These are phyloP conservation scores for Neophaeococcomyces aloes DNA, from an alignment of 2,329 filamentous ascomycete species.

Conservation along the genomic window DNA sequence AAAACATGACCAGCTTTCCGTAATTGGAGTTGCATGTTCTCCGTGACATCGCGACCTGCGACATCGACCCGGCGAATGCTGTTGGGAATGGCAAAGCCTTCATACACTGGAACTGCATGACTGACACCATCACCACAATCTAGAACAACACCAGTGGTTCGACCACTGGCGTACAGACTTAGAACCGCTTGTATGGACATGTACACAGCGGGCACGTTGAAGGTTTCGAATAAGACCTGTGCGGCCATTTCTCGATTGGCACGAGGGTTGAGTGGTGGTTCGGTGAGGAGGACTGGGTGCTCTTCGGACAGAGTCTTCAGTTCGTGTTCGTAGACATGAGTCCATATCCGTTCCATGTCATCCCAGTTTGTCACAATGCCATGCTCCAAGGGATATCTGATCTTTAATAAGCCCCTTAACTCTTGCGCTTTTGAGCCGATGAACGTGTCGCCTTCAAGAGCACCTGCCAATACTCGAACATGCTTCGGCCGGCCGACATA, in stretches of 20 bases:
- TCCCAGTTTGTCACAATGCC: slow-evolving; percentile 99
- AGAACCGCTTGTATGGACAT: slow-evolving; percentile 95
- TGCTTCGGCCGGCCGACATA: slow-evolving; percentile 96
- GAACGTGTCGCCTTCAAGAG: slow-evolving; percentile 91
- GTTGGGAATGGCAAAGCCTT: slow-evolving; percentile 92
- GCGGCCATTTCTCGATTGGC: slow-evolving; percentile 93
- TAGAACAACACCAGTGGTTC: slow-evolving; percentile 90
- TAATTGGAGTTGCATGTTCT: slow-evolving; percentile 81
- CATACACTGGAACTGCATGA: slow-evolving; percentile 93
- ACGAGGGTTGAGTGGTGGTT: slow-evolving; percentile 88
- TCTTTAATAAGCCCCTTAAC: slow-evolving; percentile 84
- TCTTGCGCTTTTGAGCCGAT: slow-evolving; percentile 89
- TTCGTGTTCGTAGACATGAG: slow-evolving; percentile 91
- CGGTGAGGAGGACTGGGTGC: slow-evolving; percentile 92
- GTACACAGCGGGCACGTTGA: slow-evolving; percentile 93
- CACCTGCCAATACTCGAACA: slow-evolving; percentile 85
- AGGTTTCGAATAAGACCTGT: slow-evolving; percentile 96
- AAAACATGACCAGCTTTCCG: slow-evolving; percentile 90
- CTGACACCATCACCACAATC: slow-evolving; percentile 95
- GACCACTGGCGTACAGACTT: slow-evolving; percentile 87
- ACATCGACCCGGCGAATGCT: slow-evolving; percentile 94
- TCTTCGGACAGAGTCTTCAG: slow-evolving; percentile 96
- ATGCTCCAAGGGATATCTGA: slow-evolving; percentile 89
- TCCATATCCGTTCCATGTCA: slow-evolving; percentile 99
- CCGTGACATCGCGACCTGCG: slow-evolving; percentile 88